A percentile compares a stretch with the other conserved stretches of the same genome.
Evolutionary conservation across 176 grass and related monocot genomes (phyloP).

Genomic region (Aegilops umbellulata): DNA sequence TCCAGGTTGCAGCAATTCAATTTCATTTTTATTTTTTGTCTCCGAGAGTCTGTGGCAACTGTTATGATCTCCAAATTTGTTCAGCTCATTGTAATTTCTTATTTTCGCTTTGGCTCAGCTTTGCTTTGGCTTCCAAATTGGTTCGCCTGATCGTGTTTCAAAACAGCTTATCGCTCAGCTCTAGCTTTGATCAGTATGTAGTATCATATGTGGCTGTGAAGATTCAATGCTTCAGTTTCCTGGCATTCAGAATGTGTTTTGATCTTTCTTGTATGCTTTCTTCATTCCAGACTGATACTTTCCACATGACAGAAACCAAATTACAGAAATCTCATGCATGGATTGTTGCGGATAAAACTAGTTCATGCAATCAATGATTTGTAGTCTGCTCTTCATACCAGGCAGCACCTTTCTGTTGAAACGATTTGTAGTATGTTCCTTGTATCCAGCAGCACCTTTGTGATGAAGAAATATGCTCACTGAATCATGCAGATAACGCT

Average conservation of each 20-base stretch:
- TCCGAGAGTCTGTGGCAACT: background rate
- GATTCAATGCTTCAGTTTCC: background rate
- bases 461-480: background rate
- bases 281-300: slow-evolving; percentile 7
- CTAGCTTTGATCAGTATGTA: background rate
- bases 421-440: background rate
- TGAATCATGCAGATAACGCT: background rate
- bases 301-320: background rate
- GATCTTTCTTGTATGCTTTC: background rate
- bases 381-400: background rate
- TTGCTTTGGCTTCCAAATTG: background rate
- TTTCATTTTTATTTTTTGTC: background rate
- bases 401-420: background rate
- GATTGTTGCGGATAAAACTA: background rate
- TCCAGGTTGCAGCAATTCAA: background rate
- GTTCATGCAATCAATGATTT: background rate
- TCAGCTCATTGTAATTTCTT: background rate
- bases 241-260: background rate
- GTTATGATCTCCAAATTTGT: background rate
- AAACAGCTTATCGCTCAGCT: background rate
- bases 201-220: background rate
- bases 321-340: background rate
- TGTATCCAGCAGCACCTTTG: background rate
- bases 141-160: background rate
- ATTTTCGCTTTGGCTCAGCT: background rate